Conservation (phyloP, 1,139 yeast species). For the Kodamaea alishanica region DNA sequence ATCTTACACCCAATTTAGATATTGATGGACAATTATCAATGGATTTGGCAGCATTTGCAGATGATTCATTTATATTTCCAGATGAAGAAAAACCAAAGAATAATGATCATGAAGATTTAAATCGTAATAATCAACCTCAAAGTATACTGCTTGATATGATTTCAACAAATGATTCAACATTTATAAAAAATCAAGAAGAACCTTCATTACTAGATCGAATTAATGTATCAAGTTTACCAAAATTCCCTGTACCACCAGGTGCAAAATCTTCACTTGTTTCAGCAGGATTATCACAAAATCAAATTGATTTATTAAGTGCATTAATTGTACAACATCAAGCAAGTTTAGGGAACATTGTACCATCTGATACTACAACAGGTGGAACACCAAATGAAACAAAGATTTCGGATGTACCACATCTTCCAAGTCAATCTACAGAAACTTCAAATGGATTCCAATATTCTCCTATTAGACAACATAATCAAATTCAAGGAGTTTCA, state of each 20-base stretch:
- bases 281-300: constrained; percentile 64
- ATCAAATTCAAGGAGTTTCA: constrained; percentile 12
- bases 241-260: constrained; percentile 68
- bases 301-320: constrained; percentile 69
- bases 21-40: constrained; percentile 67
- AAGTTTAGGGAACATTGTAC: constrained; percentile 23
- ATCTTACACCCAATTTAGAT: constrained; percentile 39
- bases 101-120: constrained; percentile 15
- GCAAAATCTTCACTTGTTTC: constrained; percentile 59
- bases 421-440: constrained; percentile 12
- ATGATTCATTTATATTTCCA: constrained; percentile 71
- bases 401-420: constrained; percentile 10
- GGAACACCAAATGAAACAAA: constrained; percentile 3
- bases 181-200: background rate
- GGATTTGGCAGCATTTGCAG: constrained; percentile 77
- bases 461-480: constrained; percentile 27
- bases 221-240: constrained; percentile 41
- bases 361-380: constrained; percentile 3
- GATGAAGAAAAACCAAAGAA: constrained; percentile 66
- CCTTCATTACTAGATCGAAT: constrained; percentile 10
- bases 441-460: constrained; percentile 3
- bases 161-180: background rate
- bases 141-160: background rate
- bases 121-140: constrained; percentile 4
- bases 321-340: constrained; percentile 67